These are phyloP conservation scores for Neonectria ditissima DNA, from an alignment of 2,329 filamentous ascomycete species.

Conservation along the genomic window DNA sequence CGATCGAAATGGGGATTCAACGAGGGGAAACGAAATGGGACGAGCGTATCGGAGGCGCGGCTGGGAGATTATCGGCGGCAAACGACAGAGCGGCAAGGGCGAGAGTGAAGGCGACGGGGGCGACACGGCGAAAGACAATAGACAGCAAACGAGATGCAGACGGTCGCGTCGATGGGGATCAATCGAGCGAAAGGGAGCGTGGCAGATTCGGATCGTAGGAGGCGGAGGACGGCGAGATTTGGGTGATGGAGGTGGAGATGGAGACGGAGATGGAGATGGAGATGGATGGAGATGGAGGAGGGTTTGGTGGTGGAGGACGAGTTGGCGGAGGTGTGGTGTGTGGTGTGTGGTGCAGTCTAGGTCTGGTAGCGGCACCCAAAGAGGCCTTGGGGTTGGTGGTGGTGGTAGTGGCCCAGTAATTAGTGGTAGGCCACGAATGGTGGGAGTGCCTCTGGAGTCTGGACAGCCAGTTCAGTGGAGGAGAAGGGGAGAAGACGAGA, in stretches of 20 bases:
- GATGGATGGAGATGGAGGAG: conserved; percentile 15
- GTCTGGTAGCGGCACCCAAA: background rate
- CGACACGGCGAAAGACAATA: background rate
- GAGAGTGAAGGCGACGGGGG: background rate
- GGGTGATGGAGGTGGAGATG: background rate
- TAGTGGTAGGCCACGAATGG: background rate
- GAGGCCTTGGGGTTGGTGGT: background rate
- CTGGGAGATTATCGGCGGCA: conserved; percentile 26
- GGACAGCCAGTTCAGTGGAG: background rate
- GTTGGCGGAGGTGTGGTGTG: conserved; percentile 1
- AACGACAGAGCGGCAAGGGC: conserved; percentile 24
- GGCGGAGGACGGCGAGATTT: conserved; percentile 3
- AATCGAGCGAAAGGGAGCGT: conserved; percentile 34
- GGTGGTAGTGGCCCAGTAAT: conserved; percentile 36
- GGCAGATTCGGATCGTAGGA: conserved; percentile 17
- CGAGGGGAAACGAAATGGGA: conserved; percentile 5
- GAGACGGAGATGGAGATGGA: conserved; percentile 9
- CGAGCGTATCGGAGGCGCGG: conserved; percentile 26
- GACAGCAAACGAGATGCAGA: background rate
- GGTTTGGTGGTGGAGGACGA: conserved; percentile 11
- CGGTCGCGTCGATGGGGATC: conserved; percentile 12
- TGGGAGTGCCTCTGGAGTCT: background rate
- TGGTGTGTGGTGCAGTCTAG: background rate
- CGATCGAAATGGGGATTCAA: conserved; percentile 17
- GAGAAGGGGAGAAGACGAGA: conserved; percentile 34